Conservation (phyloP, 2,329 filamentous ascomycete genomes). For the Bipolaris bicolor region DNA sequence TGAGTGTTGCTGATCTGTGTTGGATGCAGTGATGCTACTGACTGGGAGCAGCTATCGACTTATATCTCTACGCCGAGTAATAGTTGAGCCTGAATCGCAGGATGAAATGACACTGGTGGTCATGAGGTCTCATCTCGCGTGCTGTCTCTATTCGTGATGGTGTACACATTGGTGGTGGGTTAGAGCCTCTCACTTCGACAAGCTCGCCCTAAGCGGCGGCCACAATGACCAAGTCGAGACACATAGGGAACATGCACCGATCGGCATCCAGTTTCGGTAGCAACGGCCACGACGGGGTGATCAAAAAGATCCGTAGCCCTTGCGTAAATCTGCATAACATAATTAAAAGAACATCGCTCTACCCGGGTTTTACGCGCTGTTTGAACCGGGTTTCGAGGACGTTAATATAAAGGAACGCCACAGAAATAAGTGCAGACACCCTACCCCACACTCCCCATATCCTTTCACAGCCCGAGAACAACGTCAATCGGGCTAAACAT, state of each 20-base stretch:
- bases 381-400: conserved; percentile 12
- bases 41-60: conserved; percentile 8
- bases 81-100: conserved; percentile 24
- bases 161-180: conserved; percentile 7
- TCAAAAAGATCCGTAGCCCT: conserved; percentile 3
- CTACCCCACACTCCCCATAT: conserved; percentile 8
- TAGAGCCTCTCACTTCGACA: conserved; percentile 10
- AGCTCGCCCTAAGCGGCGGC: conserved; percentile 6
- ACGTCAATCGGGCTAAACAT: not conserved
- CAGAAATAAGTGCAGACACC: not conserved
- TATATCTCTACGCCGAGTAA: conserved; percentile 13
- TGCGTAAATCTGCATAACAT: conserved; percentile 9
- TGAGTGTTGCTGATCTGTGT: conserved; percentile 10
- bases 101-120: conserved; percentile 16
- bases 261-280: conserved; percentile 1
- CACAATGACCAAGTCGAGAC: not conserved
- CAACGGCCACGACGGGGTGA: not conserved
- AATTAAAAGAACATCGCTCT: conserved; percentile 10
- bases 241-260: conserved; percentile 2
- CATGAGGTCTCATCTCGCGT: conserved; percentile 12
- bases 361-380: conserved; percentile 15
- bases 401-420: conserved; percentile 17
- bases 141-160: conserved; percentile 12
- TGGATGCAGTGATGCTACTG: conserved; percentile 15
- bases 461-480: not conserved